Conservation (phyloP, 495 filamentous ascomycete genomes). For the Hypoxylon rickii region DNA sequence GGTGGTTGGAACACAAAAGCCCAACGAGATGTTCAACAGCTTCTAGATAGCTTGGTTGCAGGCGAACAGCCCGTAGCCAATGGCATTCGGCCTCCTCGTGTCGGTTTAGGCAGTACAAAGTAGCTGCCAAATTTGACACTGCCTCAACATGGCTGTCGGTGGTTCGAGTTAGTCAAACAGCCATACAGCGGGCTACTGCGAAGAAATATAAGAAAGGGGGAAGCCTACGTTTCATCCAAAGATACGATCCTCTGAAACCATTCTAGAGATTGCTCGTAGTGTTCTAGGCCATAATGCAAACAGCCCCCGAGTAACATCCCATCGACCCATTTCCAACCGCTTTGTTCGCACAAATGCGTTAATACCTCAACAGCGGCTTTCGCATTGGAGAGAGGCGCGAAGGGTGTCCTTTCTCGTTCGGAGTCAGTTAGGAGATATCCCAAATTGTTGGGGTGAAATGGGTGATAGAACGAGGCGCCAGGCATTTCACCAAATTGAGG, state of each 20-base stretch:
- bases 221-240: slow-evolving; percentile 74
- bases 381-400: slow-evolving; percentile 54
- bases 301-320: slow-evolving; percentile 94
- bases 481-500: slow-evolving; percentile 21
- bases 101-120: slow-evolving; percentile 79
- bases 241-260: slow-evolving; percentile 88
- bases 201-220: background rate
- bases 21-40: slow-evolving; percentile 95
- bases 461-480: slow-evolving; percentile 29
- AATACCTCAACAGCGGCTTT: slow-evolving; percentile 77
- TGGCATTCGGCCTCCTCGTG: slow-evolving; percentile 83
- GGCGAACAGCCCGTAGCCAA: slow-evolving; percentile 82
- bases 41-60: slow-evolving; percentile 90
- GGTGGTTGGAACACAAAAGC: slow-evolving; percentile 78
- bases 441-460: slow-evolving; percentile 20
- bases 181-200: background rate
- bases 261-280: slow-evolving; percentile 80
- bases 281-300: slow-evolving; percentile 87
- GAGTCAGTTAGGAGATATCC: slow-evolving; percentile 12
- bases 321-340: slow-evolving; percentile 91
- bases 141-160: slow-evolving; percentile 83
- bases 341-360: slow-evolving; percentile 80
- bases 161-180: slow-evolving; percentile 36
- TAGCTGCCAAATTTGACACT: slow-evolving; percentile 90
- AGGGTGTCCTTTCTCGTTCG: slow-evolving; percentile 9